Evolutionary conservation across 345 rosid species (phyloP), one percentile per base, ranked within the genome.

Genomic region (Conringia planisiliqua): DNA sequence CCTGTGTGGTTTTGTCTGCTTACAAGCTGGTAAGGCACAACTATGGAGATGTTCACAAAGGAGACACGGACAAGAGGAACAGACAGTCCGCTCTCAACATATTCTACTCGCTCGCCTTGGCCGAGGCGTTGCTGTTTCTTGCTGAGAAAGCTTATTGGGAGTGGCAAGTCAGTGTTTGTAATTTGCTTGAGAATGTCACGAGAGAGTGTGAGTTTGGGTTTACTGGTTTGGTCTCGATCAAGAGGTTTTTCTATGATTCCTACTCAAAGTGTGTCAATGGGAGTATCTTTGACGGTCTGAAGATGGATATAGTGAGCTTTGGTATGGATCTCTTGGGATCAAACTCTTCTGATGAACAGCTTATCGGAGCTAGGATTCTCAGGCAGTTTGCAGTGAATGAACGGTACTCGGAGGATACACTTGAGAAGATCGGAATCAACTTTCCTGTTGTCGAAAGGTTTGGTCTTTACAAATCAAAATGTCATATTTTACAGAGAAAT

Each of bases 91-190:
- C 97, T 73, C 80, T 93, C 72, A 75, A 54, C 57, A 91, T 93
- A 36, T 93, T 91, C 89, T 93, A 91, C 50, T 66, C 95, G 48
- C 77, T 91, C 66, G 97, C 96, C 16, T 74, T 94, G 20, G 97
- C 96, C 4, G 97, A 89, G 74, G 97, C 96, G 20, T 63, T 89
- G 40, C 51, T 91, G 78, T 94, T 94, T 76, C 85, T 91, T 18
- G 63, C 74, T 80, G 98, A 94, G 85, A 94, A 88, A 82, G 85
- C 86, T 12, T 94, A 89, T 17, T 94, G 97, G 96, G 97, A 94
- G 66, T 87, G 86, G 85, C 81, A 83, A 72, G 86, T 83, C 33
- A 83, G 74, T 64, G 68, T 66, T 70, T 80, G 86, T 66, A 85
- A 87, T 55, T 75, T 94, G 77, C 80, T 94, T 72, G 96, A 91